phyloP scores from a whole-genome alignment of 208 protist species.

The Angomonas ambiguus region DNA sequence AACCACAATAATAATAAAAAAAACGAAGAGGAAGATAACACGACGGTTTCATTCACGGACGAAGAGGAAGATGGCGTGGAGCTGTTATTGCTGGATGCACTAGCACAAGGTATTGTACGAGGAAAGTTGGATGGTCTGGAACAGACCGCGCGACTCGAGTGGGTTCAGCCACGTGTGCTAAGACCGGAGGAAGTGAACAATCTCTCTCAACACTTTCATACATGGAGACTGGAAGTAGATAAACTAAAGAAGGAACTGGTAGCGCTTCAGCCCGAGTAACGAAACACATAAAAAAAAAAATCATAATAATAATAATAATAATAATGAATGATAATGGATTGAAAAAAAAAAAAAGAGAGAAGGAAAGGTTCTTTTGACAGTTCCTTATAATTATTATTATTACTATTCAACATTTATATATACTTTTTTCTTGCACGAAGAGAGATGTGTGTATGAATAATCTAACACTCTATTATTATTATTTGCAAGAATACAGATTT shows the following conservation, averaged over 20 bases:
- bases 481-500: neutral
- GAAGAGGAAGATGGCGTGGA: slow-evolving; percentile 73
- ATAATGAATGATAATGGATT: slow-evolving; percentile 5
- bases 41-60: no score
- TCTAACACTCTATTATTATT: neutral
- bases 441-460: neutral
- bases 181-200: slow-evolving; percentile 69
- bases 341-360: slow-evolving; percentile 8
- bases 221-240: slow-evolving; percentile 67
- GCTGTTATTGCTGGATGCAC: slow-evolving; percentile 91
- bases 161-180: slow-evolving; percentile 88
- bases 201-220: slow-evolving; percentile 57
- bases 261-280: slow-evolving; percentile 36
- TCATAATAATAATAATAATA: slow-evolving; percentile 5
- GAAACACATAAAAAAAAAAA: slow-evolving; percentile 19
- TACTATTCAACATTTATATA: no score
- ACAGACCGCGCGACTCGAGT: slow-evolving; percentile 74
- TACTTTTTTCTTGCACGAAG: no score
- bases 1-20: neutral
- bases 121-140: slow-evolving; percentile 92
- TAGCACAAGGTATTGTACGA: slow-evolving; percentile 91
- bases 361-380: slow-evolving; percentile 6
- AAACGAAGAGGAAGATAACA: neutral
- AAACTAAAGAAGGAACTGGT: slow-evolving; percentile 27
- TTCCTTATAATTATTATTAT: neutral